phyloP scores from a whole-genome alignment of 768 basidiomycete species.

The Mycena chlorophos region DNA sequence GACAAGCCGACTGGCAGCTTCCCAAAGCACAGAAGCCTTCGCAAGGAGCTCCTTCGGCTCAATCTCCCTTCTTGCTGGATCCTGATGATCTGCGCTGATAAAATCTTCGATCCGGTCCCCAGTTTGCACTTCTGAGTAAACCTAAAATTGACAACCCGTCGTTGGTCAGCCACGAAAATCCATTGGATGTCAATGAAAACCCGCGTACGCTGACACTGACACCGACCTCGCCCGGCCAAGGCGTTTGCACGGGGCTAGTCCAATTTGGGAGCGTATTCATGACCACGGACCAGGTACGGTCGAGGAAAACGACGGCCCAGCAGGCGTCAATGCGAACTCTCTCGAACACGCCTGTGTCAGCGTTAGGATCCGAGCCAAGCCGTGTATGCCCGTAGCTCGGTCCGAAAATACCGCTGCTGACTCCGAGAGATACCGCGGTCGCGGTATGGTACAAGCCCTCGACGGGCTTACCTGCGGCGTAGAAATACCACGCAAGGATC shows the following conservation, averaged over 20 bases:
- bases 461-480: slow-evolving; percentile 47
- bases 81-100: too few species aligned
- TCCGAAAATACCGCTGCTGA: slow-evolving; percentile 38
- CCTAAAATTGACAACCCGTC: slow-evolving; percentile 26
- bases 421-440: slow-evolving; percentile 35
- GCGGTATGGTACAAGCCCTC: slow-evolving; percentile 47
- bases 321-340: slow-evolving; percentile 40
- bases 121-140: too few species aligned
- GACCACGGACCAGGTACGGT: slow-evolving; percentile 45
- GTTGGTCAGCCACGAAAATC: slow-evolving; percentile 23
- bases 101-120: too few species aligned
- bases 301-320: slow-evolving; percentile 38
- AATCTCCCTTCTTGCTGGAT: too few species aligned
- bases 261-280: slow-evolving; percentile 37
- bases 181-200: slow-evolving; percentile 1
- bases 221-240: slow-evolving; percentile 40
- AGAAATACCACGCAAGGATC: slow-evolving; percentile 57
- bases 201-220: slow-evolving; percentile 32
- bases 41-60: slow-evolving; percentile 27
- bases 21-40: slow-evolving; percentile 34
- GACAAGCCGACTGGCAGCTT: slow-evolving; percentile 31
- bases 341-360: slow-evolving; percentile 31
- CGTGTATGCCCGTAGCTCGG: slow-evolving; percentile 30
- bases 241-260: slow-evolving; percentile 31
- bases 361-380: slow-evolving; percentile 29